Evolutionary conservation across 2,329 filamentous ascomycete species (phyloP), one percentile per base, ranked within the genome.

Genomic region (Diaporthe vaccinii): DNA sequence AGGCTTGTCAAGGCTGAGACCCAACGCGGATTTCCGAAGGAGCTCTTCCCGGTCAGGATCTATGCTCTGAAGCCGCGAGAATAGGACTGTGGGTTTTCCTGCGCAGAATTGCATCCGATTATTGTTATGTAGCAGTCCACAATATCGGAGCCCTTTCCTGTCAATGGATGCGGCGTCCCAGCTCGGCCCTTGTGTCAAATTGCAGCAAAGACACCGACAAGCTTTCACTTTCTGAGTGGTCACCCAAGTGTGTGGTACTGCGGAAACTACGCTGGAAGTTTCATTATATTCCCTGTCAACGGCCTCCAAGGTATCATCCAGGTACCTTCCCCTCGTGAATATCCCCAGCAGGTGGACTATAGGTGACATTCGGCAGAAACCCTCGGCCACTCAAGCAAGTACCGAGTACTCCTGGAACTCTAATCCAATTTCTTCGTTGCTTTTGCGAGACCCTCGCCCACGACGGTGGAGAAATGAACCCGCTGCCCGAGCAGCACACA

Each of bases 41-140:
- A 89, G 58, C 82, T 98, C 44, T 92, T 93, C 78, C 93, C 94
- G 0, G 93, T 98, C 25, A 90, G 91, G 79, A 93, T 93, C 82
- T 98, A 95, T 84, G 95, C 94, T 1, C 84, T 98, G 79, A 91
- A 90, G 79, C 91, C 92, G 4, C 72, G 76, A 36, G 70, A 75
- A 22, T 75, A 67, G 55, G 53, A 34, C 17, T 51, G 25, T 25
- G 22, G 49, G n/a, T 28, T 44, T 61, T n/a, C 55, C 8, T 61
- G 57, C 41, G 36, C 51, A 44, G 41, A 39, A 73, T 55, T 61
- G 61, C 44, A 28, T 15, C 53, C 25, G 15, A 15, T 28, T 12
- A 69, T n/a, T 12, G 55, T n/a, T 49, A 69, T 22, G 49, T 69
- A 55, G 34, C 65, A 69, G 34, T 55, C 34, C 65, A 55, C n/a